phyloP scores from a whole-genome alignment of 2,329 filamentous ascomycete species.

The Fusarium pseudoanthophilum region DNA sequence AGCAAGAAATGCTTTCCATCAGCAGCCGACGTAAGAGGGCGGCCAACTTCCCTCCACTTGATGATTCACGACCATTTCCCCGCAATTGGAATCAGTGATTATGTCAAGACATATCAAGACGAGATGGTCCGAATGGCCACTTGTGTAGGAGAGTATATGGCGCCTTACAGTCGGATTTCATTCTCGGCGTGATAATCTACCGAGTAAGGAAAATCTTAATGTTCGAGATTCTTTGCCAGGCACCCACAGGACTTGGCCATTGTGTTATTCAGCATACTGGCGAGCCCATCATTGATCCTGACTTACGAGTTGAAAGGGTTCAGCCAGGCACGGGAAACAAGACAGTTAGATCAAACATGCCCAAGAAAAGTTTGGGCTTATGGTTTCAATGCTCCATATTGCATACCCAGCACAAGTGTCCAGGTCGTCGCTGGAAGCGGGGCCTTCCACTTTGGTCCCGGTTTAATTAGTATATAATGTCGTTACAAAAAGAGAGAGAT shows the following conservation, averaged over 20 bases:
- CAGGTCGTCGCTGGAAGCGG: neutral
- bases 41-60: neutral
- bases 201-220: neutral
- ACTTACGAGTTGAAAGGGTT: constrained; percentile 8
- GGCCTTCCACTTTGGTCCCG: neutral
- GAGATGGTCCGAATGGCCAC: neutral
- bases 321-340: constrained; percentile 15
- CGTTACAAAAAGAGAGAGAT: constrained; percentile 17
- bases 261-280: neutral
- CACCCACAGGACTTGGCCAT: neutral
- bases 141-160: neutral
- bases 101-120: neutral
- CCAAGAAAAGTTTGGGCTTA: neutral
- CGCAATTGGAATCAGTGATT: neutral
- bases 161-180: neutral
- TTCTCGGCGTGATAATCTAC: neutral
- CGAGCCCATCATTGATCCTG: neutral
- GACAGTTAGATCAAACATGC: constrained; percentile 2
- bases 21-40: neutral
- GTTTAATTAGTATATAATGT: constrained; percentile 25
- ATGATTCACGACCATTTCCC: constrained; percentile 12
- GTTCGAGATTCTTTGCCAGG: neutral
- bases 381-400: constrained; percentile 2
- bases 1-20: neutral
- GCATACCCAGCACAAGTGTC: neutral